Base-by-base conservation (phyloP, 345 rosid species). In the Aethionema arabicum region DNA sequence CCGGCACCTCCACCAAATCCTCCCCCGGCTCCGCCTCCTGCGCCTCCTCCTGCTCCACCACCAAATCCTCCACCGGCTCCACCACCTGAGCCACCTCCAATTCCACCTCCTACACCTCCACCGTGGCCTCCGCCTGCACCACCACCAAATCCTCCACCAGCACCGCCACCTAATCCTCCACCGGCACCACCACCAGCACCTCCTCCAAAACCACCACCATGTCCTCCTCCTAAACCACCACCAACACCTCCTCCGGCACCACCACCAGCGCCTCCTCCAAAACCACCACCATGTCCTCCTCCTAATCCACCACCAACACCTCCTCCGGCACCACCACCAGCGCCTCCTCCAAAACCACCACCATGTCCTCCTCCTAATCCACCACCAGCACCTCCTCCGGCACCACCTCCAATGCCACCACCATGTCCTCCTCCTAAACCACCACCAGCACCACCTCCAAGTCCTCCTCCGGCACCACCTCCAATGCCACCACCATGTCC, bases 301-400 rank as follows among this genome's bases (percentile, higher is more conserved):
- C 77, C 80, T 11, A 30, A 8, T 27, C 77, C 78, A 44, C 65
- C 77, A 7, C 74, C 74, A 33, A 33, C 33, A 3, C 76, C 76
- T 9, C 54, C 68, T 10, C 70, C 68, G 0, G 21, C 61, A 35
- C 72, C 77, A 0, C 32, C 43, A 33, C 74, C 77, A 0, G 16
- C 43, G 8, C 76, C 80, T 1, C 61, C 74, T 0, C 80, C 77
- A 0, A 9, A 4, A 2, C 76, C 78, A 0, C 63, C 77, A 0
- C 73, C 82, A 0, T 0, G 1, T 0, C 74, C 79, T 0, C 67
- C 65, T 0, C 79, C 76, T 0, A 7, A 30, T 4, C 79, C 77
- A 7, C 56, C 70, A 0, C 63, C 56, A 0, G n/a, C 45, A 60
- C 5, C 57, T 48, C 2, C 78, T n/a, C n/a, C n/a, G n/a, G n/a